phyloP scores from a whole-genome alignment of 345 rosid species.

The Acer saccharum region DNA sequence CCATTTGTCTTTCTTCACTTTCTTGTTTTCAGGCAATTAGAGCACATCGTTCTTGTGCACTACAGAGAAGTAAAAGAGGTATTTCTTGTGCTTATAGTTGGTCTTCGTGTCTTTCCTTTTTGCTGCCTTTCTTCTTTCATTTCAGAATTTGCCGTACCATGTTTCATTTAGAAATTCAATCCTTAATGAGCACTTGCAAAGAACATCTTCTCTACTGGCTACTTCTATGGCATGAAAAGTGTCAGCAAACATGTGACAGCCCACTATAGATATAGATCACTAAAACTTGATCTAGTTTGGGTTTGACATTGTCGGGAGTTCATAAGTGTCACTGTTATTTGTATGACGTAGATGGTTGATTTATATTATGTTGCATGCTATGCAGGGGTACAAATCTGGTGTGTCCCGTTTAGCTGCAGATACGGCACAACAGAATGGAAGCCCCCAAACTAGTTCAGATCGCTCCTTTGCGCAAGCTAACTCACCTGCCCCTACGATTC shows the following conservation, averaged over 20 bases:
- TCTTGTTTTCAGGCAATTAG: constrained; percentile 62
- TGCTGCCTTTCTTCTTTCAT: neutral
- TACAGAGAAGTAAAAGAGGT: constrained; percentile 93
- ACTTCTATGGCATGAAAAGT: neutral
- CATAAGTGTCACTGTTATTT: constrained; percentile 3
- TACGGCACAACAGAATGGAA: constrained; percentile 35
- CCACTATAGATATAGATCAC: no score
- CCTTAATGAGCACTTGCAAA: constrained; percentile 3
- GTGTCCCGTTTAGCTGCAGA: constrained; percentile 34
- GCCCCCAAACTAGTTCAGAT: constrained; percentile 36
- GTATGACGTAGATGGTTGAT: constrained; percentile 9
- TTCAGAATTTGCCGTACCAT: neutral
- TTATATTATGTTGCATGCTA: constrained; percentile 11
- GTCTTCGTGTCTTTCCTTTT: constrained; percentile 11
- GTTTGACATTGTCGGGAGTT: neutral
- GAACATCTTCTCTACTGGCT: neutral
- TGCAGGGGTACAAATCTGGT: constrained; percentile 55
- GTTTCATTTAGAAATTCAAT: constrained; percentile 4
- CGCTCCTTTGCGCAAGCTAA: constrained; percentile 32
- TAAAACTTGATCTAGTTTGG: neutral
- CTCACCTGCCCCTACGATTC: constrained; percentile 34
- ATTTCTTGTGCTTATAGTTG: constrained; percentile 19
- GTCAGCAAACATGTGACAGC: neutral
- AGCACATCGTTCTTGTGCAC: constrained; percentile 80
- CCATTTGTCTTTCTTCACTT: constrained; percentile 3